phyloP scores from a whole-genome alignment of 441 rosid genomes.

The Macaranga tanarius region DNA sequence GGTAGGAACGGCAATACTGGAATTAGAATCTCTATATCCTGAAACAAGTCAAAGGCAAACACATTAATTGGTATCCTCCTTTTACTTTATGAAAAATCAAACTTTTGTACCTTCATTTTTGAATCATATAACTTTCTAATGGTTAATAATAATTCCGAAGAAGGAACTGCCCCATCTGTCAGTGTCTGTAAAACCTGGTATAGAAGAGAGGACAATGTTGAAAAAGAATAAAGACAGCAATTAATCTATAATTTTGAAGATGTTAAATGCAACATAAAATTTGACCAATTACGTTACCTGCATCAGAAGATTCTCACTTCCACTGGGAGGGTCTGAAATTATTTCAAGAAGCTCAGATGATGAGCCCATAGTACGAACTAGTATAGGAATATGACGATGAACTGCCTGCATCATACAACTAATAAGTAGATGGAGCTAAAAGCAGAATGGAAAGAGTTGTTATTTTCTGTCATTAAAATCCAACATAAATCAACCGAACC shows the following conservation, averaged over 20 bases:
- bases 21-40: slow-evolving; percentile 89
- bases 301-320: slow-evolving; percentile 82
- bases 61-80: slow-evolving; percentile 31
- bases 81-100: slow-evolving; percentile 15
- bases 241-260: slow-evolving; percentile 22
- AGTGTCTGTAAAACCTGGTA: slow-evolving; percentile 89
- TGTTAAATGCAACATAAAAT: slow-evolving; percentile 17
- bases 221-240: slow-evolving; percentile 21
- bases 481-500: slow-evolving; percentile 44
- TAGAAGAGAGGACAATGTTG: slow-evolving; percentile 15
- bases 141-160: slow-evolving; percentile 72
- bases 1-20: slow-evolving; percentile 86
- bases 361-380: slow-evolving; percentile 96
- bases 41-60: slow-evolving; percentile 38
- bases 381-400: slow-evolving; percentile 83
- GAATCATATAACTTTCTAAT: slow-evolving; percentile 85
- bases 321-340: slow-evolving; percentile 90
- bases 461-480: background rate
- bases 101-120: slow-evolving; percentile 70
- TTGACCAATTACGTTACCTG: slow-evolving; percentile 56
- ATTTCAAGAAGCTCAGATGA: slow-evolving; percentile 89
- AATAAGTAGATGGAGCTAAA: slow-evolving; percentile 27
- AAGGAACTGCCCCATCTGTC: slow-evolving; percentile 82
- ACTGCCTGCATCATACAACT: slow-evolving; percentile 69
- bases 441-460: slow-evolving; percentile 19